Percentiles rank a stretch among this genome's conserved stretches.
Conservation (phyloP, 495 filamentous ascomycete genomes). For the Trichoderma reesei region DNA sequence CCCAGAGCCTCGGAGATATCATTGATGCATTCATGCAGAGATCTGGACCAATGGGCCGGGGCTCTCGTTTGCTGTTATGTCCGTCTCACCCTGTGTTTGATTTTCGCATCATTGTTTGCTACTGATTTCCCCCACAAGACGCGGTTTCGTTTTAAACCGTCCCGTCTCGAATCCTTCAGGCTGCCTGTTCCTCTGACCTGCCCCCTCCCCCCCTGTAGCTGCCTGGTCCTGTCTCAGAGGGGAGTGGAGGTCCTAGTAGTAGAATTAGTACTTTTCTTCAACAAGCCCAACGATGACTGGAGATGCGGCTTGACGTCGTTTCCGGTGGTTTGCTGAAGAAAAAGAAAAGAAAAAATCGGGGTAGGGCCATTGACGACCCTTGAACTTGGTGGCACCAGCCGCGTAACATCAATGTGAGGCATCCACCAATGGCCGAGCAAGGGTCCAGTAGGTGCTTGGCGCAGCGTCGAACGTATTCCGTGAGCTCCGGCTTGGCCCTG, state of each 20-base stretch:
- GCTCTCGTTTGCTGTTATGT: no score
- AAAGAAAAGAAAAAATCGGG: not conserved
- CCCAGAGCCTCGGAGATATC: no score
- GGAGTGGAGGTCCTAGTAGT: no score
- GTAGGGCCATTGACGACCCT: not conserved
- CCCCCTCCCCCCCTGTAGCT: no score
- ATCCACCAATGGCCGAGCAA: not conserved
- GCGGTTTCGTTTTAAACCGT: not conserved
- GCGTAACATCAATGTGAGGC: no score
- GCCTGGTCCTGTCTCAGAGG: no score
- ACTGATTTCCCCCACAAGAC: no score
- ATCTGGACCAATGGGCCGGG: no score
- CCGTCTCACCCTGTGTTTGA: no score
- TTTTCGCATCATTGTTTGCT: no score
- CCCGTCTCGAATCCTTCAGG: not conserved
- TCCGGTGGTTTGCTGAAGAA: not conserved
- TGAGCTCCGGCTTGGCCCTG: not conserved
- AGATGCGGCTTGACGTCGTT: conserved; percentile 1
- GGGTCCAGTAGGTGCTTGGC: not conserved
- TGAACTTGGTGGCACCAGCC: no score
- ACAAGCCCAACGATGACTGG: conserved; percentile 10
- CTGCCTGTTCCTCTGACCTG: not conserved
- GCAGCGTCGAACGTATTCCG: not conserved
- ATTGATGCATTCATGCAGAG: no score
- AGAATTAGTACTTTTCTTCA: conserved; percentile 8